Conservation (phyloP, 2,329 filamentous ascomycete genomes). For the Alternaria gansuensis region DNA sequence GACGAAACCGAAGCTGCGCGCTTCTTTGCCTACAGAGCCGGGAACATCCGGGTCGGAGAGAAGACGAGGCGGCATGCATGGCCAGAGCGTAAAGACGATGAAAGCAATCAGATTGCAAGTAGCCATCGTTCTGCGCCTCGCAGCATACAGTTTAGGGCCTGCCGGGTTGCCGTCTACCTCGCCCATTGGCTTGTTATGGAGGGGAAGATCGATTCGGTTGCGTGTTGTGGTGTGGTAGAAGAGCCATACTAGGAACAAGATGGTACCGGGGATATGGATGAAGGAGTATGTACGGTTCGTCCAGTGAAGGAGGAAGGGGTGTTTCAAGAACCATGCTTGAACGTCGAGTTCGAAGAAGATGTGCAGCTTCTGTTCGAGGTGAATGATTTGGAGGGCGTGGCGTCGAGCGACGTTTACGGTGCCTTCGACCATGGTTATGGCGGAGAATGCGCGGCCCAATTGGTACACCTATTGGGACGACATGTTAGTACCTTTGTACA, state of each 20-base stretch:
- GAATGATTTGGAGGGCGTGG: constrained; percentile 73
- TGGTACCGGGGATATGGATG: constrained; percentile 80
- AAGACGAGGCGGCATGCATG: constrained; percentile 68
- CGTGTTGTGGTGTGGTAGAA: constrained; percentile 75
- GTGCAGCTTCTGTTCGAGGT: constrained; percentile 69
- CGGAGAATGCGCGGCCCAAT: constrained; percentile 75
- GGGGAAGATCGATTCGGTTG: constrained; percentile 58
- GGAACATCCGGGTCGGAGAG: constrained; percentile 63
- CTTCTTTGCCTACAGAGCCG: constrained; percentile 65
- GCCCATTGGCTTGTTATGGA: constrained; percentile 47
- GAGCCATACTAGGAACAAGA: constrained; percentile 72
- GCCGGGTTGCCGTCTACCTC: constrained; percentile 53
- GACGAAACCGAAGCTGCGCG: constrained; percentile 67
- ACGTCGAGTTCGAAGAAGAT: constrained; percentile 72
- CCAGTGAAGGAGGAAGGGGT: constrained; percentile 68
- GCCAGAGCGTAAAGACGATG: constrained; percentile 67
- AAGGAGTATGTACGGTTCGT: constrained; percentile 79
- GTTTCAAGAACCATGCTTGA: constrained; percentile 65
- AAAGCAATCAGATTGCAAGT: constrained; percentile 68
- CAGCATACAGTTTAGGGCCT: constrained; percentile 64
- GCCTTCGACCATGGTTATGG: constrained; percentile 71
- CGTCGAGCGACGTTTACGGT: constrained; percentile 73
- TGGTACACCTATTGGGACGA: constrained; percentile 69
- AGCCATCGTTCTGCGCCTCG: constrained; percentile 65
- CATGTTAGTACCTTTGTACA: constrained; percentile 2